Conservation (phyloP, 805 yeast species). For the Grigorovia humatica region DNA sequence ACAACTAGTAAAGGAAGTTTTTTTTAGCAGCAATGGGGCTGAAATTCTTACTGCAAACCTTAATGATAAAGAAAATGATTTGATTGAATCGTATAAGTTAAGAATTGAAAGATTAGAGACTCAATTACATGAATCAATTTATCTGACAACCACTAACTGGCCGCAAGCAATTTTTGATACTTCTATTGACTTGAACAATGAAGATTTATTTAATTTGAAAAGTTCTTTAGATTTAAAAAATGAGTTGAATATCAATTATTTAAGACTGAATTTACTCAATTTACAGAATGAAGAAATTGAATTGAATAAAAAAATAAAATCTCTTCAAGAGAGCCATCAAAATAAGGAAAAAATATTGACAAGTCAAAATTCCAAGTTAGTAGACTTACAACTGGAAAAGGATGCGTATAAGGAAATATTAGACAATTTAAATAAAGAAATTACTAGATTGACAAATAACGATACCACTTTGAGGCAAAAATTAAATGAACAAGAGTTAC, state of each 20-base stretch:
- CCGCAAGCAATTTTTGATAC: conserved; percentile 32
- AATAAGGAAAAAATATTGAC: background rate
- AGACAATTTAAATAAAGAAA: conserved; percentile 18
- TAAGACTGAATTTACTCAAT: background rate
- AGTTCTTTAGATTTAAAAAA: background rate
- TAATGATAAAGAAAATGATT: background rate
- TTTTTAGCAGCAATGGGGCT: background rate
- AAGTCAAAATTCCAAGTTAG: conserved; percentile 4
- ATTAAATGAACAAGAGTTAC: conserved; percentile 13
- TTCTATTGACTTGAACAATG: background rate
- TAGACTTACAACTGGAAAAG: conserved; percentile 19
- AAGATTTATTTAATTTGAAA: background rate
- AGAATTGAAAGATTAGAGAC: conserved; percentile 71
- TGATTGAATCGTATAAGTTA: conserved; percentile 36
- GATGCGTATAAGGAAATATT: conserved; percentile 24
- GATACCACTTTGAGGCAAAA: conserved; percentile 15
- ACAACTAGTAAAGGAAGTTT: conserved; percentile 4
- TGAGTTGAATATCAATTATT: background rate
- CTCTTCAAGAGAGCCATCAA: background rate
- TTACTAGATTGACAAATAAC: conserved; percentile 18
- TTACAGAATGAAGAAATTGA: conserved; percentile 1
- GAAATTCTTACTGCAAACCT: background rate
- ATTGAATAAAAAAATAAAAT: conserved; percentile 1
- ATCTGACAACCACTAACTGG: conserved; percentile 41
- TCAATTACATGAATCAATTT: conserved; percentile 63